Evolutionary conservation across 1,139 yeast genomes (phyloP), one percentile per base, ranked within the genome.

Genomic region (Groenewaldozyma auringiensis): DNA sequence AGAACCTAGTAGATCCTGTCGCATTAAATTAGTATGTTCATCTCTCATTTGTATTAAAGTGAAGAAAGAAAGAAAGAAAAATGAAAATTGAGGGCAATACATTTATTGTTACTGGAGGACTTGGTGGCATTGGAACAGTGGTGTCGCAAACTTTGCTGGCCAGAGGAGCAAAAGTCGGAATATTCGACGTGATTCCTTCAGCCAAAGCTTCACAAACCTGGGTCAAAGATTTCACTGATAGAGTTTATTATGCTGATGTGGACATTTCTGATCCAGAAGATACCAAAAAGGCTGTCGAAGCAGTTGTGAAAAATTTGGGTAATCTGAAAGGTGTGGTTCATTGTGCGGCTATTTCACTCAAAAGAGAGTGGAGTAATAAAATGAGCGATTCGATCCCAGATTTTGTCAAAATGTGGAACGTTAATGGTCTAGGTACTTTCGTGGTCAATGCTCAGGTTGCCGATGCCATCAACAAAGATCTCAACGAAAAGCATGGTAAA

Each of bases 341-440:
- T 44, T 25, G 6, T 8, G 29, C 29, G 11, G 29, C 29, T 11
- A 25, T 25, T 11, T 25, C 29, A 8, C 6, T 25, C 29, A 46
- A 44, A 32, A 47, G 53, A 29, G 41, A 44, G 33, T 50, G 49
- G 48, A 48, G 50, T 40, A 50, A 50, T 34, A 50, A 50, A 29
- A 20, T 50, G 37, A 50, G 51, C 27, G 53, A 50, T 17, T 50
- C 53, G 9, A 50, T 50, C 25, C 37, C 39, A 17, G 52, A 50
- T 39, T 50, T 50, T 42, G 36, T 39, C n/a, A 50, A 50, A 41
- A 50, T 49, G 47, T 48, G 47, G 46, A 41, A 50, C 8, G 42
- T 50, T 20, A 50, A 50, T 46, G 50, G 53, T 16, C 36, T 50
- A 6, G 53, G 53, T 13, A 50, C 53, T n/a, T 50, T 50, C 27